Base-by-base conservation (phyloP, 495 filamentous ascomycete genomes). In the Parathielavia appendiculata region DNA sequence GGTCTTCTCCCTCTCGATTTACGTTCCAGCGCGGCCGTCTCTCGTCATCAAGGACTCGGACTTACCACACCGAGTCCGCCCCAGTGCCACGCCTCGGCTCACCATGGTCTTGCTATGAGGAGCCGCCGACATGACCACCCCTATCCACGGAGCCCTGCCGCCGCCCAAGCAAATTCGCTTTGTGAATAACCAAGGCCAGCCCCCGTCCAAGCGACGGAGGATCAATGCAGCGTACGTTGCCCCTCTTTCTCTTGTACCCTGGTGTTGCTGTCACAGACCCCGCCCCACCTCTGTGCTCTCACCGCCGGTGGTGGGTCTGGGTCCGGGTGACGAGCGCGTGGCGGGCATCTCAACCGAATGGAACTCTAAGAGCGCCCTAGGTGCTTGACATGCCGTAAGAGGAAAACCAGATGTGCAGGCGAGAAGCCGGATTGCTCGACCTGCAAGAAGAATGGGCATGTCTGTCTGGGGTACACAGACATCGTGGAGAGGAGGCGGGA, bases 361-460 rank as follows among this genome's bases (percentile, higher is more conserved):
- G 41, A 44, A 47, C 67, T 66, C 71, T 72, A 65, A 72, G 56
- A 55, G 14, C 22, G 22, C 51, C 52, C 62, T 63, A 89, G 86
- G 62, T 90, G 88, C 73, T 77, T 84, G 58, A 92, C 87, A 54
- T 90, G 88, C 72, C 85, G 88, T 70, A 89, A 86, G 66, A 81
- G 89, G 71, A 92, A 92, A 74, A 91, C 88, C 56, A 81, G 89
- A 70, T 92, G 89, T 69, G 89, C 86, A 26, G 89, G 88, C 56
- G 86, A 89, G 73, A 83, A 84, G 61, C 86, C 86, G 70, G 78
- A 81, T 2, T 91, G 87, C 71, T 84, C 84, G 57, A 91, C 87
- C 22, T 91, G 87, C 64, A 79, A 79, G 46, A 86, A 89, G 62
- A 88, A 86, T 69, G 86, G 86, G 17, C 87, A 91, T 65, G 69